These are phyloP conservation scores for Hydrangea macrophylla DNA, from an alignment of 148 eudicot species.

Conservation along the genomic window DNA sequence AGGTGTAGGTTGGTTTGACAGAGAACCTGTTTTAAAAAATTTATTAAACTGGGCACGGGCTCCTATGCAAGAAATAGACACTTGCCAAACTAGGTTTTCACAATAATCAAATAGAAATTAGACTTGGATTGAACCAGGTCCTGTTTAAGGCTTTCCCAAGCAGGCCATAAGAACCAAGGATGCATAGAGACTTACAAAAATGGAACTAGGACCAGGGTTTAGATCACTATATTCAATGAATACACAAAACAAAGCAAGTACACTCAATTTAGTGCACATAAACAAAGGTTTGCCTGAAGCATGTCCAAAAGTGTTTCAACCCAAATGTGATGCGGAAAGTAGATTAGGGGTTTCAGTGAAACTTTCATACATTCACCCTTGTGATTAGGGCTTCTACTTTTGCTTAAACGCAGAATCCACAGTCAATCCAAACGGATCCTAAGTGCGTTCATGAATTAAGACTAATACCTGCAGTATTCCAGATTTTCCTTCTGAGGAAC, in stretches of 20 bases:
- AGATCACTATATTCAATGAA: background rate
- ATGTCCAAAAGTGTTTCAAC: too few relatives aligned
- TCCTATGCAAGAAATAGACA: background rate
- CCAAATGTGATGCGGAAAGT: too few relatives aligned
- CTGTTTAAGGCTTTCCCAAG: too few relatives aligned
- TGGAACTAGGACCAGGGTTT: background rate
- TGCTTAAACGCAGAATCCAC: too few relatives aligned
- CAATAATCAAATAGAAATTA: too few relatives aligned
- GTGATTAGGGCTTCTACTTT: too few relatives aligned
- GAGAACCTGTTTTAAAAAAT: background rate
- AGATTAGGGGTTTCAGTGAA: too few relatives aligned
- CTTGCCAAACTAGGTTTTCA: background rate
- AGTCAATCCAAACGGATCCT: background rate
- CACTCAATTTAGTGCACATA: background rate
- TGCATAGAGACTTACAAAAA: too few relatives aligned
- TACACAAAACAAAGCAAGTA: too few relatives aligned
- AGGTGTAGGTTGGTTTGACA: too few relatives aligned
- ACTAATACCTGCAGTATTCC: slow-evolving; percentile 67
- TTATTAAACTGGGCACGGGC: background rate
- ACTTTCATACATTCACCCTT: too few relatives aligned
- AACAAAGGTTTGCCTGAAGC: background rate
- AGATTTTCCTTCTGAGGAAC: slow-evolving; percentile 57
- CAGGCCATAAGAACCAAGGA: background rate
- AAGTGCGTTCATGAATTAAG: background rate
- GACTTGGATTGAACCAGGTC: too few relatives aligned